Conservation (phyloP, 108 stramenopile genomes). For the Skeletonema marinoi region DNA sequence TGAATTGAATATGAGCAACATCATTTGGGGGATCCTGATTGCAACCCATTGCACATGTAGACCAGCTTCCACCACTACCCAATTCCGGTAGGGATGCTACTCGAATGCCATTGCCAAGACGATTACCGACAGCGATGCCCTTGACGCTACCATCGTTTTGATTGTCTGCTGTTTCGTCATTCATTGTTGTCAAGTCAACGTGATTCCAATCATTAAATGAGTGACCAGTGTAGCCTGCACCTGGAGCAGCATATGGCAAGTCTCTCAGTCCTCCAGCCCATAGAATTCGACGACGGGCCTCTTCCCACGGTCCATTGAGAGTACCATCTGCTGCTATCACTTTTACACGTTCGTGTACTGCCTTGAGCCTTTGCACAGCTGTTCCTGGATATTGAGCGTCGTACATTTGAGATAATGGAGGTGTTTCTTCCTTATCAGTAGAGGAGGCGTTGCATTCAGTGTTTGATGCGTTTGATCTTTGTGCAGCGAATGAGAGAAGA, state of each 20-base stretch:
- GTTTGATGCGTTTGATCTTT: neutral
- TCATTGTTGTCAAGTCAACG: conserved; percentile 90
- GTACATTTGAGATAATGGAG: conserved; percentile 4
- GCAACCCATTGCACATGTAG: conserved; percentile 86
- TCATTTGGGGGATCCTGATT: conserved; percentile 84
- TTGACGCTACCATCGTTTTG: conserved; percentile 79
- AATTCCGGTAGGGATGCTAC: conserved; percentile 82
- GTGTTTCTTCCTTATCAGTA: neutral
- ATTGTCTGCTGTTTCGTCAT: conserved; percentile 68
- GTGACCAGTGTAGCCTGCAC: conserved; percentile 92
- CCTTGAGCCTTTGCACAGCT: conserved; percentile 67
- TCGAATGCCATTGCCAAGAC: conserved; percentile 81
- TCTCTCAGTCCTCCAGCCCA: conserved; percentile 92
- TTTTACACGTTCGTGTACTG: conserved; percentile 67
- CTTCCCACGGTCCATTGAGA: conserved; percentile 72
- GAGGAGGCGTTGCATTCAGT: conserved; percentile 20
- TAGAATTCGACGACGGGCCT: conserved; percentile 77
- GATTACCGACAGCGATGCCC: conserved; percentile 82
- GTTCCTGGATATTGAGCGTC: conserved; percentile 85
- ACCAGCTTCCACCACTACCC: conserved; percentile 88
- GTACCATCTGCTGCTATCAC: conserved; percentile 44
- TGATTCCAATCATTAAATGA: conserved; percentile 93
- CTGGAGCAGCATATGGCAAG: conserved; percentile 71
- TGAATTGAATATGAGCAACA: conserved; percentile 92
- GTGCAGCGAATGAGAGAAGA: neutral